Evolutionary conservation across 1,284 basidiomycete genomes (phyloP).

Genomic region (Heterobasidion annosum): DNA sequence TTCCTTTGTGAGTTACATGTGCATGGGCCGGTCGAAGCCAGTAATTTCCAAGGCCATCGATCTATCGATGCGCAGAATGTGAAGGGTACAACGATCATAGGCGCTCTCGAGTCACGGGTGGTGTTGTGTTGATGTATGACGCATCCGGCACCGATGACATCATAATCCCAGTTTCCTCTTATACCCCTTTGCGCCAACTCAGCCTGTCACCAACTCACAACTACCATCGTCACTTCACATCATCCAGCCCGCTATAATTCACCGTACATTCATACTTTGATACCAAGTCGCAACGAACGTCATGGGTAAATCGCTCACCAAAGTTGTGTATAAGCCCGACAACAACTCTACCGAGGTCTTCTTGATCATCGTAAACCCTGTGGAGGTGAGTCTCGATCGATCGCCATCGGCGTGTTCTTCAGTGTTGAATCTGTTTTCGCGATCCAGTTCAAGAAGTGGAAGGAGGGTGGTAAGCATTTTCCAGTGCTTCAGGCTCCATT

Average conservation of each 20-base stretch:
- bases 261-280: neutral
- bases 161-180: neutral
- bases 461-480: constrained; percentile 56
- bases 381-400: constrained; percentile 36
- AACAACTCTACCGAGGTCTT: constrained; percentile 62
- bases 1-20: neutral
- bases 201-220: constrained; percentile 1
- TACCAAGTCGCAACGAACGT: constrained; percentile 8
- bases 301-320: constrained; percentile 48
- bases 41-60: neutral
- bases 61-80: no score
- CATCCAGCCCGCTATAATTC: constrained; percentile 5
- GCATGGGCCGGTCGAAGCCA: no score
- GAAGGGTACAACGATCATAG: no score
- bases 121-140: no score
- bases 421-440: constrained; percentile 9
- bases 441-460: constrained; percentile 68
- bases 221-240: neutral
- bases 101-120: no score
- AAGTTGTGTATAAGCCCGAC: constrained; percentile 73
- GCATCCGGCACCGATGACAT: constrained; percentile 1
- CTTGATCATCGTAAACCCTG: constrained; percentile 57
- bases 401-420: constrained; percentile 7
- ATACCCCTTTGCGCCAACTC: neutral
- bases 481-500: neutral